Evolutionary conservation across 2,329 filamentous ascomycete species (phyloP), one percentile per base, ranked within the genome.

Genomic region (Colletotrichum nymphaeae): DNA sequence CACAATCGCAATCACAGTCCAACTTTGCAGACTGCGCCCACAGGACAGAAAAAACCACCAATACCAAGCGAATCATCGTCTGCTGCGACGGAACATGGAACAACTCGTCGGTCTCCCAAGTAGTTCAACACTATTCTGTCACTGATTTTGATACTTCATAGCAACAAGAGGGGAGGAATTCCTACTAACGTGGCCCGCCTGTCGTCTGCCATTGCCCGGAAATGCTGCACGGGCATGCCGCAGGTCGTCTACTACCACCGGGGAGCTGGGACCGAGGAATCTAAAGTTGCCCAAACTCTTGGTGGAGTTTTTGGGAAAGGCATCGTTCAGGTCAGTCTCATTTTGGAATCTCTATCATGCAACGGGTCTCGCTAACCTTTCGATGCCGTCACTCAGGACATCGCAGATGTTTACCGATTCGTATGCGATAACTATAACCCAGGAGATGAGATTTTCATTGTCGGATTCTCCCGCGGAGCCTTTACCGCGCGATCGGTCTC

Each of bases 51-150:
- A 63, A 64, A 9, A 12, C 67, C 2, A 53, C 67, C 3, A 75
- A 75, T 22, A 65, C 46, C 14, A 80, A 79, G 53, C 75, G 78
- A 4, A 62, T 80, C 19, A 71, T 83, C 49, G 76, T 82, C 56
- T 84, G 82, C 71, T 83, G 81, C 42, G 82, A 84, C 67, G 82
- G 81, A 19, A 82, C 81, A 8, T 83, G 80, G 81, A 81, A 81
- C 65, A 75, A 76, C 65, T 74, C 76, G 72, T 76, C 52, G 24
- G 76, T 30, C 3, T 19, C 14, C 16, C 16, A 52, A 16, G 5
- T 49, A 32, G 6, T n/a, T 22, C 65, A 11, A 8, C 28, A 4
- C 5, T 1, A 2, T 24, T 22, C 37, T 42, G 5, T 8, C 22
- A 5, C 26, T 57, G 16, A 52, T 12, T 8, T 26, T 60, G 28